Evolutionary conservation across 805 yeast species (phyloP), one percentile per base, ranked within the genome.

Genomic region (Vanderwaltozyma polyspora): DNA sequence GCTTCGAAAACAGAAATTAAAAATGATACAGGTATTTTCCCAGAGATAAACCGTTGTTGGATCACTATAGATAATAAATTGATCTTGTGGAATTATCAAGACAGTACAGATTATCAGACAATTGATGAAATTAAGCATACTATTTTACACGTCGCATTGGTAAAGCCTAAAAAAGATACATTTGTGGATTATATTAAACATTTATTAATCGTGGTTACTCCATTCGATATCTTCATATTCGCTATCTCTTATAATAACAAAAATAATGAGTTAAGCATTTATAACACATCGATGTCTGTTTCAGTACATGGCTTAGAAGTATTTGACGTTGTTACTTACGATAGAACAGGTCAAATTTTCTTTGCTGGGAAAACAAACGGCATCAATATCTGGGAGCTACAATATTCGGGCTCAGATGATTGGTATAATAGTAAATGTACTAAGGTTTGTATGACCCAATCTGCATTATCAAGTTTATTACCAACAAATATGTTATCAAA

Each of bases 11-110:
- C 82, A 5, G 77, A 80, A 48, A 69, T 75, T 34, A 68, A 68
- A 31, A 74, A 86, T 25, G 75, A 77, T 39, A 77, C 83, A 75
- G 98, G 98, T 11, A 60, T 86, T 18, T 76, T 91, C 44, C 73
- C 87, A 0, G 86, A 80, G 38, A 68, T 91, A 21, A 72, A 74
- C 41, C 73, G 94, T 39, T 75, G 87, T 11, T 91, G 96, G 95
- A 69, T 89, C 22, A 74, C 80, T 3, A 73, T 78, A 22, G 96
- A 85, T 50, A 79, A 79, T 52, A 79, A 80, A 47, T 64, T 89
- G 47, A 72, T 81, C 23, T 66, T 93, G 17, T 91, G 97, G 97
- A 79, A 86, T 55, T 75, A 79, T 51, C 49, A 60, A 7, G 72
- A 70, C 37, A 66, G 74, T 10, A 68, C 71, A 19, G 89, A 80